phyloP scores from a whole-genome alignment of 164 flowering plant species.

The Vitis vinifera region DNA sequence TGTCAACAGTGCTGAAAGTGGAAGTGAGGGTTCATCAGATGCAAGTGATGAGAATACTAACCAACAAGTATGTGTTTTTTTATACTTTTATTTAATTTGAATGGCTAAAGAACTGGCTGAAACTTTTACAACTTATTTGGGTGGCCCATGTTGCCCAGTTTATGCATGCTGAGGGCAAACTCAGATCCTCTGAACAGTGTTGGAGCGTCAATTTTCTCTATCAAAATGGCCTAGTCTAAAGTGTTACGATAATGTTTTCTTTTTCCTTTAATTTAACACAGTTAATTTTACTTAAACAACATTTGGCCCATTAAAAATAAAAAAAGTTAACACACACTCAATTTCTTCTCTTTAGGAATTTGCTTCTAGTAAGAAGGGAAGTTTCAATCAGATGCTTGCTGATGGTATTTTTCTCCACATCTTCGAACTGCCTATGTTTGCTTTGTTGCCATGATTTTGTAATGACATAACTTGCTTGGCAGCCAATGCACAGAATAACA shows the following conservation, averaged over 20 bases:
- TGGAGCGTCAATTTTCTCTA: background rate
- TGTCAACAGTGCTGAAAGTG: conserved; percentile 75
- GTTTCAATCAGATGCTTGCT: conserved; percentile 83
- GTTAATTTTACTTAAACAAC: too few species aligned
- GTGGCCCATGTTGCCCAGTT: background rate
- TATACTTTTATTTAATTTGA: background rate
- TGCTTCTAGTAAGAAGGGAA: conserved; percentile 56
- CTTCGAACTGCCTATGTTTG: background rate
- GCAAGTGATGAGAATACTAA: conserved; percentile 67
- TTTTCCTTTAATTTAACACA: background rate
- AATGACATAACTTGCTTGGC: conserved; percentile 28
- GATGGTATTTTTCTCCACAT: conserved; percentile 50
- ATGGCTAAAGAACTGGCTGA: background rate
- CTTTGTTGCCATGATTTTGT: background rate
- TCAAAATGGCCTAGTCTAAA: background rate
- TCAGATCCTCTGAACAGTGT: background rate
- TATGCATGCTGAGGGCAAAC: background rate
- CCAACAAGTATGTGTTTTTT: conserved; percentile 43
- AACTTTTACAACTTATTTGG: background rate
- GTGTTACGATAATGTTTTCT: background rate
- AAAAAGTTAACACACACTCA: background rate
- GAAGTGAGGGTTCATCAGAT: conserved; percentile 73
- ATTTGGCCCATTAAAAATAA: too few species aligned
- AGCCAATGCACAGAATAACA: conserved; percentile 60
- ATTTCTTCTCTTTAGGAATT: conserved; percentile 40